A percentile compares a stretch with the other conserved stretches of the same genome.
phyloP scores from a whole-genome alignment of 192 early-diverging fungal species.

The Coemansia sp. region DNA sequence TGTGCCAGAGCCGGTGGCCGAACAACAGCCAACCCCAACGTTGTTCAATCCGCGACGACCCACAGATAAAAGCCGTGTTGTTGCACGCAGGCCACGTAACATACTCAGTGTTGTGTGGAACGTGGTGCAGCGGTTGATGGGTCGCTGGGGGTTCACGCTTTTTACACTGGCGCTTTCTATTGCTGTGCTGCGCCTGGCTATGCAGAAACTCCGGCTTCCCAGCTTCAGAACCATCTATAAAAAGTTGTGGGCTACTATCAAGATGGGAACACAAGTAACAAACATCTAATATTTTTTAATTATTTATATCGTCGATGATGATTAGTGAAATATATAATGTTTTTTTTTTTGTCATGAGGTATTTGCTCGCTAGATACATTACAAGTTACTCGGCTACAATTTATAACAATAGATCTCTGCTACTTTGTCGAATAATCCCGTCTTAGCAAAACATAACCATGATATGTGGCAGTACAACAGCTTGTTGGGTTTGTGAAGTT shows the following conservation, averaged over 20 bases:
- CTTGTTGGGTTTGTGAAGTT: background rate
- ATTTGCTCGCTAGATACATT: background rate
- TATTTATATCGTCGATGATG: background rate
- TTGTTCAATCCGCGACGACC: background rate
- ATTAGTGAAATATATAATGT: background rate
- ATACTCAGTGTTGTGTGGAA: conserved; percentile 25
- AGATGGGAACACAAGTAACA: conserved; percentile 52
- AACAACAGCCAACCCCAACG: background rate
- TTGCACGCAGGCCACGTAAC: conserved; percentile 30
- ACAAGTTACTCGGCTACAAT: background rate
- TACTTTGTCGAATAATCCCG: too few species aligned
- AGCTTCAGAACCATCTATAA: conserved; percentile 23
- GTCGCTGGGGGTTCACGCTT: conserved; percentile 49
- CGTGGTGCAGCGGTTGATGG: conserved; percentile 45
- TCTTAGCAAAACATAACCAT: background rate
- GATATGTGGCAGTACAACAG: background rate
- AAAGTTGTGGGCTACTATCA: conserved; percentile 43
- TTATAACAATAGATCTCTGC: background rate
- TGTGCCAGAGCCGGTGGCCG: background rate
- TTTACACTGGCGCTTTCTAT: conserved; percentile 39
- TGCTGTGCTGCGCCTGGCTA: conserved; percentile 39
- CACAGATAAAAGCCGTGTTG: conserved; percentile 11
- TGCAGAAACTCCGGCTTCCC: conserved; percentile 40
- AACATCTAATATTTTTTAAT: conserved; percentile 28
- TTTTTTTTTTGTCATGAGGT: background rate